Base-by-base conservation (phyloP, 352 stramenopile genomes). In the Phytopythium mirpurense region DNA sequence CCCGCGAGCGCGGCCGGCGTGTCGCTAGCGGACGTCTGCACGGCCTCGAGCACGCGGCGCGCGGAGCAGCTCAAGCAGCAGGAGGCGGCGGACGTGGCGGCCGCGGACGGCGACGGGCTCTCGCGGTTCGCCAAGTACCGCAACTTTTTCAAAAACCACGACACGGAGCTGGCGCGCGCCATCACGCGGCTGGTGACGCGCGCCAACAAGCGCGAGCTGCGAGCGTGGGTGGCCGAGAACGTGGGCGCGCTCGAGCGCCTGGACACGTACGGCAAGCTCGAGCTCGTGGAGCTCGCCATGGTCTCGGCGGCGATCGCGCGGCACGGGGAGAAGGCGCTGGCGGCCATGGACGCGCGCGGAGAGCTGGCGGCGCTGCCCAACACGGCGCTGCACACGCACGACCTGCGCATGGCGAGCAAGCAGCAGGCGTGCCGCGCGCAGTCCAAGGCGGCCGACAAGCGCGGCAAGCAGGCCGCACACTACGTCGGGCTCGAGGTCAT, bases 111-210 rank as follows among this genome's bases (percentile, higher is more conserved):
- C 26, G 44, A 51, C 26, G 44, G 44, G 2, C 31, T 51, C 27
- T 51, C 44, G 24, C 65, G 66, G 5, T 78, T 74, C 53, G 67
- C 56, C 40, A 72, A 74, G 57, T 78, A 72, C 56, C 65, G 68
- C 31, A 78, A 78, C 56, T 74, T 67, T 44, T 78, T 78, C 46
- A 78, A 78, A 41, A 78, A 78, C 45, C 66, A 74, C 51, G 65
- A 78, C 38, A 74, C 70, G 62, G 67, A 65, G 19, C 54, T 78
- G 2, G 68, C 68, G 12, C 56, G 65, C 26, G 68, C 70, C 45
- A 63, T 78, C n/a, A 57, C 63, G 18, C 51, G 56, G 16, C 59
- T 70, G 35, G 46, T 53, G 8, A 68, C 65, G 4, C 67, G 45
- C 37, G 73, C 69, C 55, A 70, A 54, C 48, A 72, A 72, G 47